A percentile compares a stretch with the other conserved stretches of the same genome.
These are phyloP conservation scores for Dryas integrifolia DNA, from an alignment of 331 rosid genomes.

Conservation along the genomic window DNA sequence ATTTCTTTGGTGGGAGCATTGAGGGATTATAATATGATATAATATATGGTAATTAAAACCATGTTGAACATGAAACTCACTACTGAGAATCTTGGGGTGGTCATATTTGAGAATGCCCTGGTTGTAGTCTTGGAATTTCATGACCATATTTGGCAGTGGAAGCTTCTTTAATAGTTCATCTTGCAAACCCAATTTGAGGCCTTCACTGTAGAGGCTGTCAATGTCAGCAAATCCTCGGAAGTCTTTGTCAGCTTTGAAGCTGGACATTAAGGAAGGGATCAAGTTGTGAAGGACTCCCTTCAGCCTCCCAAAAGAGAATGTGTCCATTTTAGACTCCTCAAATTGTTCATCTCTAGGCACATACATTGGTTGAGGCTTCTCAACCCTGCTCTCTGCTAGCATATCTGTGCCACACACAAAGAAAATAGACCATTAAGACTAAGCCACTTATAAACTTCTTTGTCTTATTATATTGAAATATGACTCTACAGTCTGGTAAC, in stretches of 20 bases:
- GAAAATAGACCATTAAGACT: neutral
- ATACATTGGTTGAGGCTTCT: slow-evolving; percentile 82
- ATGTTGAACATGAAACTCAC: slow-evolving; percentile 45
- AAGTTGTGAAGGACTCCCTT: slow-evolving; percentile 77
- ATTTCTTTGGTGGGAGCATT: neutral
- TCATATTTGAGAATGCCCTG: slow-evolving; percentile 71
- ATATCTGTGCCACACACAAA: slow-evolving; percentile 42
- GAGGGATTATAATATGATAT: neutral
- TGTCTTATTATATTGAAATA: no score
- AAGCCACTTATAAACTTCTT: neutral
- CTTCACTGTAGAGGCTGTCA: slow-evolving; percentile 82
- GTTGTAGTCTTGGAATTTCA: slow-evolving; percentile 56
- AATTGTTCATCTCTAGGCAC: slow-evolving; percentile 96
- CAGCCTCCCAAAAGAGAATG: slow-evolving; percentile 69
- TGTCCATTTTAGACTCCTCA: slow-evolving; percentile 70
- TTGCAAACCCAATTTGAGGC: slow-evolving; percentile 59
- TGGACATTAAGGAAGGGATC: slow-evolving; percentile 71
- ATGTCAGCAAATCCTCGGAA: slow-evolving; percentile 72
- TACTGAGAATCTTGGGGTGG: slow-evolving; percentile 72
- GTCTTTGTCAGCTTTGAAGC: slow-evolving; percentile 56
- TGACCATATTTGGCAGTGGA: slow-evolving; percentile 53
- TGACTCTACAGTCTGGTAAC: neutral
- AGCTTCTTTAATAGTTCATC: slow-evolving; percentile 69
- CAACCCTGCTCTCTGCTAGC: slow-evolving; percentile 72
- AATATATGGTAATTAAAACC: neutral